Percentiles rank a stretch among this genome's conserved stretches.
phyloP scores from a whole-genome alignment of 805 yeast species.

The Diddensiella transvaalensis region DNA sequence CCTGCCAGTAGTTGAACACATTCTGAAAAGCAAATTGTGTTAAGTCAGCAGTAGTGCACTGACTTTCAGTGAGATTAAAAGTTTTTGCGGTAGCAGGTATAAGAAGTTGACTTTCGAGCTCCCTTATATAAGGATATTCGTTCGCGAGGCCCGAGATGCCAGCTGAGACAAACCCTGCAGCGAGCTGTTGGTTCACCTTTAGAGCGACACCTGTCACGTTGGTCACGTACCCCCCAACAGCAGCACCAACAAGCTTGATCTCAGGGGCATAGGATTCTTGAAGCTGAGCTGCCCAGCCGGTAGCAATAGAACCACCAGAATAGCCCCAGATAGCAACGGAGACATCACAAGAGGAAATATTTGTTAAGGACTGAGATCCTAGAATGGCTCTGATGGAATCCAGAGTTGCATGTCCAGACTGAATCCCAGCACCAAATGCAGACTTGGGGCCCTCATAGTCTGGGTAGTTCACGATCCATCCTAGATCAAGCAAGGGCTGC shows the following conservation, averaged over 20 bases:
- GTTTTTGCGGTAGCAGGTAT: conserved; percentile 3
- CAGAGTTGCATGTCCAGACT: conserved; percentile 27
- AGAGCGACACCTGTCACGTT: conserved; percentile 22
- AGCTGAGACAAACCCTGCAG: conserved; percentile 25
- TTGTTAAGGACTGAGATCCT: conserved; percentile 24
- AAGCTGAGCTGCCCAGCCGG: conserved; percentile 46
- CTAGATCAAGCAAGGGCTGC: conserved; percentile 17
- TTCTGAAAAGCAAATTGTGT: conserved; percentile 17
- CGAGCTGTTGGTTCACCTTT: conserved; percentile 18
- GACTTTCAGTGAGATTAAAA: conserved; percentile 9
- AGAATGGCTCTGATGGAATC: conserved; percentile 29
- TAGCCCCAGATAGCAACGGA: conserved; percentile 80
- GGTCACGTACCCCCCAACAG: conserved; percentile 29
- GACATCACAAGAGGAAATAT: conserved; percentile 31
- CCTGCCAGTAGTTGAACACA: conserved; percentile 20
- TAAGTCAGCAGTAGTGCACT: conserved; percentile 20
- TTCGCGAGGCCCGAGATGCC: conserved; percentile 26
- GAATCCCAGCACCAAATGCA: conserved; percentile 28
- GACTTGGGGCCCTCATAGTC: conserved; percentile 32
- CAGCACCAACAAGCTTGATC: conserved; percentile 26
- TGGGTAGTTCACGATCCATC: conserved; percentile 22
- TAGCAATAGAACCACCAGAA: conserved; percentile 67
- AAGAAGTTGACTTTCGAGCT: conserved; percentile 9
- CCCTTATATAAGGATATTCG: conserved; percentile 22
- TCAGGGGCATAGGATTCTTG: conserved; percentile 28